Evolutionary conservation across 768 basidiomycete species (phyloP), one percentile per base, ranked within the genome.

Genomic region (Mycena epipterygia): DNA sequence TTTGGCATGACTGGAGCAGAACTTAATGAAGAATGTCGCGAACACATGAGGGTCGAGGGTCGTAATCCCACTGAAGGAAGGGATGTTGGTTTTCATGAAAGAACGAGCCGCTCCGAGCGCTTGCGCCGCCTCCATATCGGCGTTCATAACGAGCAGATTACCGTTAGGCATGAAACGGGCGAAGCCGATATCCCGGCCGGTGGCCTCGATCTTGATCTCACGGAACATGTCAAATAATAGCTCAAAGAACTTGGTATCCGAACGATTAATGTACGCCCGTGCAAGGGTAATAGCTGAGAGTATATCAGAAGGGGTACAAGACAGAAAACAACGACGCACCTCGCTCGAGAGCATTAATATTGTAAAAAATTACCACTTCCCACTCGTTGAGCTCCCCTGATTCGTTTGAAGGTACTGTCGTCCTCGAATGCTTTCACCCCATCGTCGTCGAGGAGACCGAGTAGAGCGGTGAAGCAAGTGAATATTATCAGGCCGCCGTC

Each of bases 401-500:
- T 32, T 3, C 55, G 64, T 30, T 35, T 33, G 53, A 62, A 72
- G 2, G 66, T 67, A 0, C 60, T 67, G 35, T 72, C 70, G n/a
- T 53, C 48, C 19, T 72, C 70, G 32, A 72, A 72, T 12, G 37
- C 42, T 1, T 1, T 39, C 5, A 67, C 59, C 1, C 52, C 56
- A 0, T 55, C 68, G 8, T 70, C 33, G 52, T 76, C 76, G 23
- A 77, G 67, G 4, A 77, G 70, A 11, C 19, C 16, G 3, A 73
- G 61, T 11, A 75, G 52, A 32, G 33, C 59, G 2, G 69, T 48
- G 29, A 60, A 17, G 32, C 52, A 73, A 13, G 75, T 76, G 73
- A 81, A 74, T 66, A 81, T 69, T 35, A 78, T 74, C 16, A 62
- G 7, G 21, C 75, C 71, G 8, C 73, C 73, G 39, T 57, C 56